These are phyloP conservation scores for Irpex sp. DNA, from an alignment of 1,284 basidiomycete genomes.

Conservation along the genomic window DNA sequence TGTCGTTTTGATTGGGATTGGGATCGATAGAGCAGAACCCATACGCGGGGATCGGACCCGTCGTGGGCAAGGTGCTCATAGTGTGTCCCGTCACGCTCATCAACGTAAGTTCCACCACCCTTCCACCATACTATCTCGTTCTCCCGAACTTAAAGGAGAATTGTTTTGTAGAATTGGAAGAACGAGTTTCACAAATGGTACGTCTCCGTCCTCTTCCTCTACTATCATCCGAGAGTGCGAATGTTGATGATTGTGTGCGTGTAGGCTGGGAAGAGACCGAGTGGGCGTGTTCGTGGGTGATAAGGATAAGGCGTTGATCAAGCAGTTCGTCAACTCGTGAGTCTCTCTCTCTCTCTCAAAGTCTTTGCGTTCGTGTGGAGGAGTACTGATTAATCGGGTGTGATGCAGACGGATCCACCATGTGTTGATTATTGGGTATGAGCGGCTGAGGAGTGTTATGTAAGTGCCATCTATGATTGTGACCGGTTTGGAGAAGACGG, in stretches of 20 bases:
- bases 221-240: conserved; percentile 13
- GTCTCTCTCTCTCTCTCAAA: conserved; percentile 15
- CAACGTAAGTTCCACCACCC: conserved; percentile 46
- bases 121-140: neutral
- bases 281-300: conserved; percentile 81
- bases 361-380: neutral
- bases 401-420: conserved; percentile 64
- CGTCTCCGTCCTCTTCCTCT: neutral
- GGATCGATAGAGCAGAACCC: conserved; percentile 73
- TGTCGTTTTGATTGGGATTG: neutral
- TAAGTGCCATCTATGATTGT: conserved; percentile 26
- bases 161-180: conserved; percentile 79
- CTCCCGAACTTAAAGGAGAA: conserved; percentile 1
- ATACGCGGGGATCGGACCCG: conserved; percentile 57
- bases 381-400: neutral
- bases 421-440: conserved; percentile 95
- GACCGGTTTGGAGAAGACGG: neutral
- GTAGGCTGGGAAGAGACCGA: conserved; percentile 75
- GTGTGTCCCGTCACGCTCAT: conserved; percentile 94
- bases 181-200: conserved; percentile 94
- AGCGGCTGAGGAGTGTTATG: conserved; percentile 83
- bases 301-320: conserved; percentile 68
- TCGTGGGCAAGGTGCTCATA: conserved; percentile 79
- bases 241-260: neutral
- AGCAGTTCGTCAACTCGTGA: conserved; percentile 74